A percentile compares a stretch with the other conserved stretches of the same genome.
These are phyloP conservation scores for Toxoplasma gondii DNA, from an alignment of 169 alveolate species.

Conservation along the genomic window DNA sequence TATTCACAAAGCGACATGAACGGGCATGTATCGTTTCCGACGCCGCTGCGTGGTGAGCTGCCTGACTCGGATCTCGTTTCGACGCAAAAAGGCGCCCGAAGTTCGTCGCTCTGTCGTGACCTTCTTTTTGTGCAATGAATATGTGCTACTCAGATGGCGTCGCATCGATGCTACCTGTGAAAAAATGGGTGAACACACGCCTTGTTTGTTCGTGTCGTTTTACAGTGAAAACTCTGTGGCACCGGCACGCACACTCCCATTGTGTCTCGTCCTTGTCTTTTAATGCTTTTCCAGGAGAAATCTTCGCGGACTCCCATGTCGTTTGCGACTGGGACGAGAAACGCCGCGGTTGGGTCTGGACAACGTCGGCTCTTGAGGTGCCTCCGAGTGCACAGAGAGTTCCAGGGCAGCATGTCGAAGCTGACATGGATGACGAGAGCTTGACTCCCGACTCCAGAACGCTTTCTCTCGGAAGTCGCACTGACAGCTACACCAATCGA, in stretches of 20 bases:
- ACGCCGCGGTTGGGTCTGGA: slow-evolving; percentile 37
- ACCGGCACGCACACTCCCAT: no score
- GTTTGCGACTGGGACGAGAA: slow-evolving; percentile 38
- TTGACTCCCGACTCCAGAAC: slow-evolving; percentile 29
- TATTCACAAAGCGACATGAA: background rate
- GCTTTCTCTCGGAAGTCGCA: slow-evolving; percentile 54
- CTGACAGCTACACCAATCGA: slow-evolving; percentile 52
- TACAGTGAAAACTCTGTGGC: no score
- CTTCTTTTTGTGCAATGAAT: no score
- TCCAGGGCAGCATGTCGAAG: slow-evolving; percentile 16
- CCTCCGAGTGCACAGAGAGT: slow-evolving; percentile 3
- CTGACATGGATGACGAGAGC: slow-evolving; percentile 27
- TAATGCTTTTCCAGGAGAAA: background rate
- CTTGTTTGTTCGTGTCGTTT: no score
- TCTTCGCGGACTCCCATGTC: background rate
- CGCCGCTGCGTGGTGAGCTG: no score
- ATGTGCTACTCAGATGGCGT: no score
- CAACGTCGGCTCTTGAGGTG: slow-evolving; percentile 43
- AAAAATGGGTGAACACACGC: no score
- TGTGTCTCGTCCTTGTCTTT: background rate
- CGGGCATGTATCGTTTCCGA: no score
- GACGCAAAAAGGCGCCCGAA: no score
- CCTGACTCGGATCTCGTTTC: no score
- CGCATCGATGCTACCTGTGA: no score
- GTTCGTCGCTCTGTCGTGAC: no score